Evolutionary conservation across 768 basidiomycete species (phyloP), one percentile per base, ranked within the genome.

Genomic region (Xerocomellus amylosporus): DNA sequence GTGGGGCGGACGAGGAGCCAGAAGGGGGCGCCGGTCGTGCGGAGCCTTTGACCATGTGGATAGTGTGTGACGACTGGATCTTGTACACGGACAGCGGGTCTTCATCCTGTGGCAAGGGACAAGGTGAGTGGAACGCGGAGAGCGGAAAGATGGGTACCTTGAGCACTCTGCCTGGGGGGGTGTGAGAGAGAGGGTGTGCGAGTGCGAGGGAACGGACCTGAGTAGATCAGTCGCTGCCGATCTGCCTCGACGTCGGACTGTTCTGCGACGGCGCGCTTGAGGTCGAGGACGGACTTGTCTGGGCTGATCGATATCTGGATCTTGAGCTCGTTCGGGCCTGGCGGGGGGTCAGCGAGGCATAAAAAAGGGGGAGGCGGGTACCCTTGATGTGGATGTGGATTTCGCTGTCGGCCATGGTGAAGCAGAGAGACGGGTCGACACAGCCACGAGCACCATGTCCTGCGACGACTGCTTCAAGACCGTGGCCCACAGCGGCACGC

Each of bases 21-120:
- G 75, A 55, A 15, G 73, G 33, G 2, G 46, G 7, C 0, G 69
- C 55, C 2, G 67, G 45, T 8, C 86, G 80, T 2, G 86, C 78
- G 10, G 82, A 85, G 22, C 91, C 90, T 69, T 95, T 96, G 63
- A 94, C 94, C 90, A 93, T 93, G 69, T 93, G 93, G 39, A 95
- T 84, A 0, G 93, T 94, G 68, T 97, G 90, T 4, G 82, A 79
- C 1, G 87, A 82, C 65, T 91, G 89, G 54, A 97, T 93, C 78
- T 97, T 96, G 81, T 97, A 97, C 8, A 78, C 77, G 1, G 88
- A 84, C 10, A 97, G 76, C 13, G 70, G 64, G 63, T 98, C 93
- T 46, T 96, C 93, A 61, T 93, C 91, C 86, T 93, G 63, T 14
- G 47, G 39, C 33, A 19, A n/a, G 26, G 40, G 50, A 56, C 58